Conservation (phyloP, 2,329 filamentous ascomycete genomes). For the Myriosclerotinia duriaeana region DNA sequence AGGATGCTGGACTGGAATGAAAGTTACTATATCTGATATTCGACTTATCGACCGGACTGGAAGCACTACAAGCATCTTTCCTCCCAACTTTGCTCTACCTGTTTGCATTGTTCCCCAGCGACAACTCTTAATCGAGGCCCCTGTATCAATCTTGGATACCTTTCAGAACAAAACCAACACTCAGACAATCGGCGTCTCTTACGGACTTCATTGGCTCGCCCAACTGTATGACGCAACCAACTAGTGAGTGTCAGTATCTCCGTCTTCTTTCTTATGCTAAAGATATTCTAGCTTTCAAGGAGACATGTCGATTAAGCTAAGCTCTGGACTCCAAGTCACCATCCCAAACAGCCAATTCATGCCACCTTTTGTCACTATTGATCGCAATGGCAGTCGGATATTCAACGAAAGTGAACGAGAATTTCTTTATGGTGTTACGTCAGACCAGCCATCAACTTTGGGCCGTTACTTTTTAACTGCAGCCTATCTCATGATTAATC, state of each 20-base stretch:
- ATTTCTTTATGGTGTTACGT: background rate
- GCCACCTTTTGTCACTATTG: conserved; percentile 1
- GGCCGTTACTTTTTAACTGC: conserved; percentile 11
- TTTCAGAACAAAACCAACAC: conserved; percentile 11
- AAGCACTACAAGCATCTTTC: conserved; percentile 4
- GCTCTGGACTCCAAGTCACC: conserved; percentile 3
- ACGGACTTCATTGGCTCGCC: conserved; percentile 10
- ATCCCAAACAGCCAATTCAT: conserved; percentile 12
- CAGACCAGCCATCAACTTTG: conserved; percentile 5
- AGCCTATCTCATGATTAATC: conserved; percentile 19
- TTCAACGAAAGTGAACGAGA: conserved; percentile 9
- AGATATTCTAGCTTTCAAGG: conserved; percentile 4
- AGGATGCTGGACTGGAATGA: conserved; percentile 18
- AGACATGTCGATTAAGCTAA: conserved; percentile 13
- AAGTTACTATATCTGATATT: conserved; percentile 16
- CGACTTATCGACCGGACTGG: conserved; percentile 6
- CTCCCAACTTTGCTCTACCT: conserved; percentile 9
- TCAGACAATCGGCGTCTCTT: background rate
- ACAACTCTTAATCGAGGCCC: conserved; percentile 13
- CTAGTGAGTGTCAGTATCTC: background rate
- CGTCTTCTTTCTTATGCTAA: background rate
- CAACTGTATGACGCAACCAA: conserved; percentile 2
- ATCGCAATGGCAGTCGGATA: background rate
- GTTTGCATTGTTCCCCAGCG: conserved; percentile 16
- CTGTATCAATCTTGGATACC: background rate